A percentile compares a stretch with the other conserved stretches of the same genome.
Conservation (phyloP, 257 asterid genomes). For the Fraxinus cuspidata region DNA sequence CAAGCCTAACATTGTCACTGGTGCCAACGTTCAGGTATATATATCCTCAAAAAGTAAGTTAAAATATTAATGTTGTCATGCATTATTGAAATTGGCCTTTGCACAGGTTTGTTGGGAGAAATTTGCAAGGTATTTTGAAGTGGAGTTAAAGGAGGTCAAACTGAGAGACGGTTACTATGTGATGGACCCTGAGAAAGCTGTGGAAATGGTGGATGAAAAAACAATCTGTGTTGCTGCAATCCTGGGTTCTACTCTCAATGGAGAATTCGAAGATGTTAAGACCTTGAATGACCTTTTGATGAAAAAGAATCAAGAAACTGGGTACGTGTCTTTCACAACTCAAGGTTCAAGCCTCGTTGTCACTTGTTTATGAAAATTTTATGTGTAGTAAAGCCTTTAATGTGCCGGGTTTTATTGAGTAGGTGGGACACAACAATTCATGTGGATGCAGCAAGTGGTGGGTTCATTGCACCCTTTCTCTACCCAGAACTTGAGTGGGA, state of each 20-base stretch:
- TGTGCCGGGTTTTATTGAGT: background rate
- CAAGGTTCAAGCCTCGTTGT: background rate
- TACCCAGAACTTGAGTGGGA: conserved; percentile 93
- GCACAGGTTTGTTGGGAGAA: conserved; percentile 82
- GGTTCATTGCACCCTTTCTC: conserved; percentile 86
- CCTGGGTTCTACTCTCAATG: conserved; percentile 84
- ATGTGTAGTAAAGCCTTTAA: too few relatives aligned
- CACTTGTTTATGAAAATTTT: background rate
- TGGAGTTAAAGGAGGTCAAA: conserved; percentile 85
- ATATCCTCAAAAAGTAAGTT: background rate
- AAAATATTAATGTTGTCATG: background rate
- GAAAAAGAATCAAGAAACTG: conserved; percentile 69
- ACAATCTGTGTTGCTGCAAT: conserved; percentile 91
- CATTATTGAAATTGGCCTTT: background rate
- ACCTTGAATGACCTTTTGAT: conserved; percentile 65
- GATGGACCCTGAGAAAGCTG: conserved; percentile 89
- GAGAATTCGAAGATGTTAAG: conserved; percentile 92
- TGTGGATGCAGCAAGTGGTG: conserved; percentile 97
- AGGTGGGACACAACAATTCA: conserved; percentile 94
- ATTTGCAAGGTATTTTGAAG: conserved; percentile 88
- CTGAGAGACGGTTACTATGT: conserved; percentile 79
- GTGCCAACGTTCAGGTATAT: conserved; percentile 75
- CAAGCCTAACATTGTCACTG: conserved; percentile 90
- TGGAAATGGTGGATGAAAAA: conserved; percentile 87
- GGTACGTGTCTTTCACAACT: conserved; percentile 34